Conservation (phyloP, 257 asterid species). For the Solanum peruvianum region DNA sequence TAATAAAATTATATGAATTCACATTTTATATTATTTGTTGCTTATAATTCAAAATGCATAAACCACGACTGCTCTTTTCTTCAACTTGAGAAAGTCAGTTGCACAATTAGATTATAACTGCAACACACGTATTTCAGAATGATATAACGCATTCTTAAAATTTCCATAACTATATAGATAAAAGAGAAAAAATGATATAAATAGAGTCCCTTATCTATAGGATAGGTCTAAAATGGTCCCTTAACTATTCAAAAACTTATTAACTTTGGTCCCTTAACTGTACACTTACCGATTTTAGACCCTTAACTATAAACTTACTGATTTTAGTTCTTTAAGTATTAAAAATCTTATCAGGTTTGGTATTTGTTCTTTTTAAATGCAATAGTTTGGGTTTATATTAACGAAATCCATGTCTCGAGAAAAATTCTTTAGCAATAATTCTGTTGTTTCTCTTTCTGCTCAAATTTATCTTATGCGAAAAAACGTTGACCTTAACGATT, state of each 20-base stretch:
- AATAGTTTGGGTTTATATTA: not conserved
- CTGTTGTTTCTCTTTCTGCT: not conserved
- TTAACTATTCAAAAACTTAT: not conserved
- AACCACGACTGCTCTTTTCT: not conserved
- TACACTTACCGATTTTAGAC: not conserved
- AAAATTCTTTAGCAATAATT: not conserved
- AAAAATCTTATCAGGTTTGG: not conserved
- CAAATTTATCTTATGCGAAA: not conserved
- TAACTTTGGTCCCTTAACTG: not conserved
- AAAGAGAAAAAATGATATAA: not conserved
- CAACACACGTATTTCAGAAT: not conserved
- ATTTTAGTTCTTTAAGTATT: not conserved
- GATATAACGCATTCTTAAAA: not conserved
- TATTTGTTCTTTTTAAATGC: not conserved
- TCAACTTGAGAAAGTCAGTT: not conserved
- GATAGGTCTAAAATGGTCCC: not conserved
- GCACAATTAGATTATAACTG: not conserved
- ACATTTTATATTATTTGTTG: not conserved
- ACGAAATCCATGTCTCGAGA: not conserved
- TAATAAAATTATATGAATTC: not conserved
- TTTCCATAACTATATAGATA: not conserved
- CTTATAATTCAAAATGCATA: not conserved
- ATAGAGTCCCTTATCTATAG: not conserved
- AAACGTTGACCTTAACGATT: not conserved
- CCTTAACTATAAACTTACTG: not conserved